Evolutionary conservation across 352 stramenopile species (phyloP), one percentile per base, ranked within the genome.

Genomic region (Phytophthora macrochlamydospora): DNA sequence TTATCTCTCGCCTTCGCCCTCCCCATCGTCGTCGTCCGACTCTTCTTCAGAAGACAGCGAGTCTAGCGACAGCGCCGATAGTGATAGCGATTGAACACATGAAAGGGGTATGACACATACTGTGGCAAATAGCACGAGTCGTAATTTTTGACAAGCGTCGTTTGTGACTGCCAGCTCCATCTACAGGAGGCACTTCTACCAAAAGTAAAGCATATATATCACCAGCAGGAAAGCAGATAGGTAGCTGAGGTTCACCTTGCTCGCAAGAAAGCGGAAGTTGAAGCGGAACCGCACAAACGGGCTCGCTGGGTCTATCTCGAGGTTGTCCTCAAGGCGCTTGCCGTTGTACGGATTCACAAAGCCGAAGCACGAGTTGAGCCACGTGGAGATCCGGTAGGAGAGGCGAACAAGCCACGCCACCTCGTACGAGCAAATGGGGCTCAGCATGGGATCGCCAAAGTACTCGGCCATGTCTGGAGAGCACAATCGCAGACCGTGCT

Each of bases 231-330:
- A 80, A 24, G 59, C 69, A 5, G 62, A 53, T 12, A 96, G 73
- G 44, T 85, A 91, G 43, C 71, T 74, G 40, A 96, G 79, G 73
- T 96, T 96, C n/a, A 86, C 71, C 60, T 91, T 94, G 76, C 81
- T 93, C 32, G 88, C 88, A 43, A 96, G 76, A 67, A 94, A 96
- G 65, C 88, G 88, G 51, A 96, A 79, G 71, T 96, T 93, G 72
- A 94, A 92, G 30, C 85, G 86, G 67, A 96, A 96, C 12, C 61
- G 52, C 40, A 67, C 64, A 37, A 82, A 79, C 7, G 60, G 59
- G 49, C 56, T 73, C 3, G 59, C 62, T 30, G 84, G 69, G 50
- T 92, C 81, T 42, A 94, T 79, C 43, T 85, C 63, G 12, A 91
- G 32, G 49, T 95, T 95, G 71, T 93, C 83, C 37, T 92, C 79